Base-by-base conservation (phyloP, 257 asterid genomes). In the Solanum habrochaites region DNA sequence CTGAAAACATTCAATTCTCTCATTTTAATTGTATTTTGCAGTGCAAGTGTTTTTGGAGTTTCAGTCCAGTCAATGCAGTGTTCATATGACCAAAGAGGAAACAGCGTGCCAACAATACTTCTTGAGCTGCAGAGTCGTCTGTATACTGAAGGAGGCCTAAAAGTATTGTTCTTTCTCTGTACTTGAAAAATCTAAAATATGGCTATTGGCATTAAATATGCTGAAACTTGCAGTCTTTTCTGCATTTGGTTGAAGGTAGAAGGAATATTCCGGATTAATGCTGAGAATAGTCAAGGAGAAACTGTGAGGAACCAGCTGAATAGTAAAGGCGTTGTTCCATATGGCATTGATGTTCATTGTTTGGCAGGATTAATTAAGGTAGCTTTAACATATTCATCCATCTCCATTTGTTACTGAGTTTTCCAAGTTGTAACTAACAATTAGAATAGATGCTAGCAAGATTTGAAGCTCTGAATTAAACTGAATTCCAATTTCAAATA, bases 351-450 rank as follows among this genome's bases (percentile, higher is more conserved):
- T 86, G 95, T 94, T 83, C 98, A 96, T 86, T 96, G 99, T 86
- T 88, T 96, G 85, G 94, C 98, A 15, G 99, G 98, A n/a, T 88
- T 96, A 91, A 96, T 96, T n/a, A 96, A 96, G 98, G 98, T 94
- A 89, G 37, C 7, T 81, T 20, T 49, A 81, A 29, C 85, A 49
- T 49, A 49, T 49, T 10, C 85, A 80, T 49, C 85, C 40, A 78
- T 78, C 83, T 45, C 21, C 29, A 81, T 49, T 81, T 21, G 27
- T 81, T 31, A 42, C 85, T 49, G 85, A 49, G 43, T 47, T 81
- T 31, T 49, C 5, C 3, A 31, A 47, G 45, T 49, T 81, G 69
- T 49, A 47, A 20, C 31, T 49, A 81, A 81, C 85, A 45, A 43
- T 21, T 78, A 27, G 66, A 45, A 78, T 78, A 78, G 84, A 78